Conservation (phyloP, 208 protist species). For the Trypanosoma boissoni region DNA sequence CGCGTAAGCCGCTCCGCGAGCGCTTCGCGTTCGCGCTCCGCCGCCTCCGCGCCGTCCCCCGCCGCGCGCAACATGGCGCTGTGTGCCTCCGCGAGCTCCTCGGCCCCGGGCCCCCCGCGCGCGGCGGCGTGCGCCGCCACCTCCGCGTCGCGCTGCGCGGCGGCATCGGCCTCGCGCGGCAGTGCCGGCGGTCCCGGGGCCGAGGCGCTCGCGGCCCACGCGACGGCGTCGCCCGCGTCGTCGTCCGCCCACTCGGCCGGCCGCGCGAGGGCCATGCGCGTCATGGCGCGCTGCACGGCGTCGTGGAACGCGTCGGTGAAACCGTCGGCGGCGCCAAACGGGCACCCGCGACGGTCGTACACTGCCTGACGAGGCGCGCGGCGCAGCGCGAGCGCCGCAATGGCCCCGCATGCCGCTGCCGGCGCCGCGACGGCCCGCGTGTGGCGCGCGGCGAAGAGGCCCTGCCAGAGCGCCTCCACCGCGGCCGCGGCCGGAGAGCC, state of each 20-base stretch:
- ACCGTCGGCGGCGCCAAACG: slow-evolving; percentile 34
- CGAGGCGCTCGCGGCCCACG: not conserved
- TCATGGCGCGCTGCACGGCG: slow-evolving; percentile 38
- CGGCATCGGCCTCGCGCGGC: not conserved
- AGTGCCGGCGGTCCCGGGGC: not conserved
- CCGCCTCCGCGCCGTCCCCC: slow-evolving; percentile 4
- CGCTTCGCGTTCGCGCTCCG: not conserved
- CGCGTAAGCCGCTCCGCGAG: not conserved
- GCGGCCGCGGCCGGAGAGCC: too few relatives aligned
- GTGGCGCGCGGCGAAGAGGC: not conserved
- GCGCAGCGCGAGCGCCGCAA: not conserved
- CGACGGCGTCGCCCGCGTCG: not conserved
- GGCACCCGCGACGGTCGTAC: slow-evolving; percentile 48
- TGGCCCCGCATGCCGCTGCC: too few relatives aligned
- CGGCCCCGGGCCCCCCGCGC: not conserved
- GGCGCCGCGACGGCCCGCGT: too few relatives aligned
- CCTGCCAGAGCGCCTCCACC: not conserved
- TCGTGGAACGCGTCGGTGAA: slow-evolving; percentile 44
- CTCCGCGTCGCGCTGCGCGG: not conserved
- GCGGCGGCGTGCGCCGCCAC: not conserved
- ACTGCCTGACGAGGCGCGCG: slow-evolving; percentile 32
- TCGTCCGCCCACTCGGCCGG: too few relatives aligned
- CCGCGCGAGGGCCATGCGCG: slow-evolving; percentile 25
- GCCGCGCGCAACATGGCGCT: slow-evolving; percentile 7
- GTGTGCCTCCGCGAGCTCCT: slow-evolving; percentile 11